phyloP scores from a whole-genome alignment of 2,329 filamentous ascomycete genomes.

The Blastomyces parvus region DNA sequence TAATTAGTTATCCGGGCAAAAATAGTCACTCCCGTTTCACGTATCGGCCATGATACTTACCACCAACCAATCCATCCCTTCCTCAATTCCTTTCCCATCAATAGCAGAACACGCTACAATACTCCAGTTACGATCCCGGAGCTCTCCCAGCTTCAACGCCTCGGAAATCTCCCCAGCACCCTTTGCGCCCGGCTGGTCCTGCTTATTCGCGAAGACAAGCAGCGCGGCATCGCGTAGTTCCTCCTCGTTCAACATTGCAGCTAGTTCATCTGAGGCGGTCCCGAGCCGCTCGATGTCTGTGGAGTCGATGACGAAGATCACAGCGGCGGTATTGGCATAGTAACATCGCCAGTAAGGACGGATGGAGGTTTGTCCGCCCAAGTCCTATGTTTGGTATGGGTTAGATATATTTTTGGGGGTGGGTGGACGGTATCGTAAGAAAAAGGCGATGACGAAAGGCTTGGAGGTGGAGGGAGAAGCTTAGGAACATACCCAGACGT shows the following conservation, averaged over 20 bases:
- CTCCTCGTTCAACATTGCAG: slow-evolving; percentile 94
- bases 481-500: slow-evolving; percentile 70
- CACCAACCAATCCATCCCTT: slow-evolving; percentile 99
- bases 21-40: neutral
- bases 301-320: slow-evolving; percentile 97
- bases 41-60: slow-evolving; percentile 42
- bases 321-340: slow-evolving; percentile 95
- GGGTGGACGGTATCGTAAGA: neutral
- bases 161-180: slow-evolving; percentile 95
- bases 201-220: slow-evolving; percentile 96
- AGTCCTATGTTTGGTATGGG: slow-evolving; percentile 50
- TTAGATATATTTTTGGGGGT: slow-evolving; percentile 4
- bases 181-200: slow-evolving; percentile 94
- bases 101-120: slow-evolving; percentile 97
- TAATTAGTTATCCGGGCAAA: neutral
- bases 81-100: slow-evolving; percentile 84
- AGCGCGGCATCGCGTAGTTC: slow-evolving; percentile 87
- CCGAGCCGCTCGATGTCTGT: slow-evolving; percentile 93
- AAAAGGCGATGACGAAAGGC: neutral
- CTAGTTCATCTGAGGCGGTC: slow-evolving; percentile 84
- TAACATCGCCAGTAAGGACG: slow-evolving; percentile 99
- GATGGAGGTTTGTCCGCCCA: slow-evolving; percentile 97
- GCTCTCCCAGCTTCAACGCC: slow-evolving; percentile 75
- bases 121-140: slow-evolving; percentile 97
- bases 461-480: slow-evolving; percentile 1